phyloP scores from a whole-genome alignment of 306 rosid species.

The Sindora glabra region DNA sequence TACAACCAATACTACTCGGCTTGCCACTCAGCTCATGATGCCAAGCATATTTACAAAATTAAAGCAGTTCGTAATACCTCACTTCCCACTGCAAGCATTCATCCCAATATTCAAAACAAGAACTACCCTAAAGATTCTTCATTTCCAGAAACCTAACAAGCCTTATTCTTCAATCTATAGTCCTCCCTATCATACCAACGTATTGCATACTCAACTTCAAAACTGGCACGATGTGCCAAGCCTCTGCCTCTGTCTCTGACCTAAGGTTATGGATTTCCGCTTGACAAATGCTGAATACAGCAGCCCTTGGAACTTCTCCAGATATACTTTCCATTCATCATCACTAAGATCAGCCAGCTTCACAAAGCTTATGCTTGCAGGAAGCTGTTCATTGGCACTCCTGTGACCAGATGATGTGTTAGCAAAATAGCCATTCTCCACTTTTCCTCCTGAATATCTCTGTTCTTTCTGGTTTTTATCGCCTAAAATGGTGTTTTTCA shows the following conservation, averaged over 20 bases:
- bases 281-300: conserved; percentile 67
- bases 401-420: conserved; percentile 72
- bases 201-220: conserved; percentile 45
- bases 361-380: conserved; percentile 74
- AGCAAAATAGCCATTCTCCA: conserved; percentile 37
- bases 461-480: conserved; percentile 52
- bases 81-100: conserved; percentile 32
- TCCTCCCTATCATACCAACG: conserved; percentile 28
- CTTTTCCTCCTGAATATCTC: conserved; percentile 37
- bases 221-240: conserved; percentile 99
- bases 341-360: conserved; percentile 71
- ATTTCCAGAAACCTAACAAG: conserved; percentile 36
- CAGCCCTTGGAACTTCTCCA: conserved; percentile 70
- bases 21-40: conserved; percentile 30
- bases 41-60: conserved; percentile 75
- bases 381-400: conserved; percentile 94
- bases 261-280: conserved; percentile 54
- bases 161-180: conserved; percentile 29
- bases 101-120: conserved; percentile 33
- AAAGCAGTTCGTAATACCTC: conserved; percentile 29
- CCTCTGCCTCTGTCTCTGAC: conserved; percentile 92
- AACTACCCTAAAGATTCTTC: conserved; percentile 35
- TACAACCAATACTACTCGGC: conserved; percentile 51
- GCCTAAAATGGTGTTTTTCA: conserved; percentile 43
- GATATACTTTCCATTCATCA: conserved; percentile 71